phyloP scores from a whole-genome alignment of 257 asterid genomes.

The Mitragyna speciosa region DNA sequence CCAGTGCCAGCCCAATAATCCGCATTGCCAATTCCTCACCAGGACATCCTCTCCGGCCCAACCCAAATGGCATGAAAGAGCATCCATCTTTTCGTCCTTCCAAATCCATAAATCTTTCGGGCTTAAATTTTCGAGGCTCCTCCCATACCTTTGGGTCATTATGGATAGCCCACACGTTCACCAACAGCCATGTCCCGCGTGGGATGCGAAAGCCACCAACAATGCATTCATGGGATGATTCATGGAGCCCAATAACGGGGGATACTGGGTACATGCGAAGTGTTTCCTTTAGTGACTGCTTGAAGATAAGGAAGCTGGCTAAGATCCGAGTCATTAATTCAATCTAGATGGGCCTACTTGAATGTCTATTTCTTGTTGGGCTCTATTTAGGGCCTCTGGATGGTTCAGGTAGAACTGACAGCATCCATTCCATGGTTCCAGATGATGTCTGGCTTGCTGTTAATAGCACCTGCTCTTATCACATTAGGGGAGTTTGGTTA shows the following conservation, averaged over 20 bases:
- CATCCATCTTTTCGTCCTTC: slow-evolving; percentile 55
- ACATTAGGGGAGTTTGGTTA: not conserved
- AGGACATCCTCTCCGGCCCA: slow-evolving; percentile 67
- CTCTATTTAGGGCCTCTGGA: slow-evolving; percentile 43
- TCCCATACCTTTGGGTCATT: slow-evolving; percentile 17
- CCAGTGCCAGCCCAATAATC: slow-evolving; percentile 47
- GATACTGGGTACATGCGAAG: slow-evolving; percentile 26
- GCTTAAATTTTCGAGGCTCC: slow-evolving; percentile 27
- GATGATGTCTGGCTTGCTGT: slow-evolving; percentile 63
- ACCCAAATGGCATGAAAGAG: slow-evolving; percentile 51
- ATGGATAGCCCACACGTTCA: slow-evolving; percentile 30
- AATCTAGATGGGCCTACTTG: slow-evolving; percentile 37
- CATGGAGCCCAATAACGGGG: slow-evolving; percentile 24
- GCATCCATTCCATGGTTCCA: slow-evolving; percentile 63
- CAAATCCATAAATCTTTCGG: slow-evolving; percentile 30
- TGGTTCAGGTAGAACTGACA: slow-evolving; percentile 57
- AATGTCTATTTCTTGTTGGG: slow-evolving; percentile 49
- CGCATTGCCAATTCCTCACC: slow-evolving; percentile 63
- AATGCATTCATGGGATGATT: slow-evolving; percentile 28
- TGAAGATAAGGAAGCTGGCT: slow-evolving; percentile 33
- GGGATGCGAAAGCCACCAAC: slow-evolving; percentile 31
- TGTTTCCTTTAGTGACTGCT: slow-evolving; percentile 20
- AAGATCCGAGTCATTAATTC: slow-evolving; percentile 50
- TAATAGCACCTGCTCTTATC: slow-evolving; percentile 40
- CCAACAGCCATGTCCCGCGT: slow-evolving; percentile 24